These are phyloP conservation scores for Saturnispora quitensis DNA, from an alignment of 805 yeast species.

Conservation along the genomic window DNA sequence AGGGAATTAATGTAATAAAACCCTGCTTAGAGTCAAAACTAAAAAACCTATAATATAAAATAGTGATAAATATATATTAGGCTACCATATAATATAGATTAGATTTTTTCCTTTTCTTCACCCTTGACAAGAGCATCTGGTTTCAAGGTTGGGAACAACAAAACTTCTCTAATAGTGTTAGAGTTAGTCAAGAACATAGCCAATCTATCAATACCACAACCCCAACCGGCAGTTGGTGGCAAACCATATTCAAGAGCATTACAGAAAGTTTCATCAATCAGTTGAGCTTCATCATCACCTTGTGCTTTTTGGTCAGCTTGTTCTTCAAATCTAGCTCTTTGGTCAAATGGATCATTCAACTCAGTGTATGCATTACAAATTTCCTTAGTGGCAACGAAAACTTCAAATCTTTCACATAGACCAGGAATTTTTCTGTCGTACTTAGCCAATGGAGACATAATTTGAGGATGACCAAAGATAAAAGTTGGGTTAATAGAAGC, in stretches of 20 bases:
- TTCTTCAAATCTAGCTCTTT: slow-evolving; percentile 94
- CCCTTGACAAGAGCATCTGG: slow-evolving; percentile 56
- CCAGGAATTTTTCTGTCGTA: slow-evolving; percentile 89
- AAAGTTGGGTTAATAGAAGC: slow-evolving; percentile 93
- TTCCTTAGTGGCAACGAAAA: slow-evolving; percentile 97
- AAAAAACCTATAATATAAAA: background rate
- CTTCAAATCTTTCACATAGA: slow-evolving; percentile 96
- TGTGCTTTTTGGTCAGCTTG: slow-evolving; percentile 98
- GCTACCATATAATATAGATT: background rate
- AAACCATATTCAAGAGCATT: slow-evolving; percentile 96
- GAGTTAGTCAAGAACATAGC: slow-evolving; percentile 97
- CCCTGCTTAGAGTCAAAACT: background rate
- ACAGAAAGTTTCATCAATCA: slow-evolving; percentile 94
- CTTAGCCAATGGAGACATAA: slow-evolving; percentile 99
- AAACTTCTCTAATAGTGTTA: slow-evolving; percentile 93
- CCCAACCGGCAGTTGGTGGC: slow-evolving; percentile 99
- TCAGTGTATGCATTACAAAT: slow-evolving; percentile 98
- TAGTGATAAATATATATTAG: background rate
- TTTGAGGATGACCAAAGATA: slow-evolving; percentile 97
- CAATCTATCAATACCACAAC: slow-evolving; percentile 96
- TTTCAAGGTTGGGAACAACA: slow-evolving; percentile 97
- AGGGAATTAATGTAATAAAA: background rate
- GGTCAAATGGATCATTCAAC: slow-evolving; percentile 98
- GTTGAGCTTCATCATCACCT: slow-evolving; percentile 98
- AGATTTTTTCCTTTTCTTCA: slow-evolving; percentile 22